Conservation (phyloP, 805 yeast genomes). For the Lipomyces japonicus region DNA sequence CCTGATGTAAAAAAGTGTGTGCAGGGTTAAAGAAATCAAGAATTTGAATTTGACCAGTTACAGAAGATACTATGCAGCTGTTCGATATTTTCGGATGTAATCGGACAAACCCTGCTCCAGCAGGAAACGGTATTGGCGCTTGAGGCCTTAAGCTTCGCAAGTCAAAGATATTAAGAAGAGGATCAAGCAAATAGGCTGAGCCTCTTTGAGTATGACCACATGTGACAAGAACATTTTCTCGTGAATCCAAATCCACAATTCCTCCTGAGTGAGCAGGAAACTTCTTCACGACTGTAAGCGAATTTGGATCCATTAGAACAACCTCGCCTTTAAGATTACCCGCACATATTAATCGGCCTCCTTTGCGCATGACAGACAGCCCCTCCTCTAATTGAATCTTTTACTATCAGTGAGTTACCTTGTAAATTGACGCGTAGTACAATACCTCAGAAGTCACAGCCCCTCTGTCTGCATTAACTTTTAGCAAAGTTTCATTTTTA, state of each 20-base stretch:
- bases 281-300: slow-evolving; percentile 34
- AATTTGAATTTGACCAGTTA: slow-evolving; percentile 77
- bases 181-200: slow-evolving; percentile 54
- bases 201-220: slow-evolving; percentile 63
- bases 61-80: slow-evolving; percentile 68
- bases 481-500: slow-evolving; percentile 34
- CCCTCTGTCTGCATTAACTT: slow-evolving; percentile 40
- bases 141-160: slow-evolving; percentile 64
- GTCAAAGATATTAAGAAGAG: slow-evolving; percentile 79
- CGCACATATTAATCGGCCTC: slow-evolving; percentile 35
- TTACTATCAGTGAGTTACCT: too few relatives aligned
- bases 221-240: slow-evolving; percentile 52
- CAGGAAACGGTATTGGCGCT: slow-evolving; percentile 81
- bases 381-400: slow-evolving; percentile 20
- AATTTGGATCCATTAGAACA: slow-evolving; percentile 38
- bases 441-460: slow-evolving; percentile 34
- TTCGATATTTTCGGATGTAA: slow-evolving; percentile 85
- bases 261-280: slow-evolving; percentile 40
- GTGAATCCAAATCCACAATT: slow-evolving; percentile 40
- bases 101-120: slow-evolving; percentile 80
- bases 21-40: slow-evolving; percentile 80
- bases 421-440: too few relatives aligned
- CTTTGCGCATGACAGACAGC: slow-evolving; percentile 35
- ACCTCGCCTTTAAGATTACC: slow-evolving; percentile 39
- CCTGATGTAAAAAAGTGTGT: slow-evolving; percentile 60